A percentile compares a stretch with the other conserved stretches of the same genome.
These are phyloP conservation scores for Myxozyma neglecta DNA, from an alignment of 805 yeast species.

Conservation along the genomic window DNA sequence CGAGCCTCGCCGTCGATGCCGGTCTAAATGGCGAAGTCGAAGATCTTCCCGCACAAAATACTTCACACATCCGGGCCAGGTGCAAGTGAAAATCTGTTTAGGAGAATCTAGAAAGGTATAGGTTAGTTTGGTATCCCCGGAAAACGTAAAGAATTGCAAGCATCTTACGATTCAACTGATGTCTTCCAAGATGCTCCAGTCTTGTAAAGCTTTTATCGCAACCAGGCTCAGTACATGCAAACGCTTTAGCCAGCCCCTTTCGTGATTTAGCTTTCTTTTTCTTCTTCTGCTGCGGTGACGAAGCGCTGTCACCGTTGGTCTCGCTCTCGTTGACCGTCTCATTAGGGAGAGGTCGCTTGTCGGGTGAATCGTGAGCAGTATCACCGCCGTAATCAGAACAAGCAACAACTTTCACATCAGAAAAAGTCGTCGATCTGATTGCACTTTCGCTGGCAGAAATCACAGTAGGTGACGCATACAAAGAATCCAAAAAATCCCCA, in stretches of 20 bases:
- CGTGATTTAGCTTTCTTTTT: slow-evolving; percentile 30
- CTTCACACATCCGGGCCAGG: slow-evolving; percentile 40
- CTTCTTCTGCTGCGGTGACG: not conserved
- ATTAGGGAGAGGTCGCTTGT: not conserved
- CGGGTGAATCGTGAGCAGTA: not conserved
- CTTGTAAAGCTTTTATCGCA: slow-evolving; percentile 36
- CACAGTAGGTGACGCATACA: not conserved
- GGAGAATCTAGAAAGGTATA: slow-evolving; percentile 34
- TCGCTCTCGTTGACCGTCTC: not conserved
- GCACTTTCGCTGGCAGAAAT: not conserved
- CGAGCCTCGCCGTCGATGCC: slow-evolving; percentile 35
- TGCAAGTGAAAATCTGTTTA: slow-evolving; percentile 40
- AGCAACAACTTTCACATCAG: not conserved
- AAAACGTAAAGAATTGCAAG: not conserved
- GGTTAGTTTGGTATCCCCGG: not conserved
- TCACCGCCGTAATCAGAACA: not conserved
- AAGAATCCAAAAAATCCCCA: not conserved
- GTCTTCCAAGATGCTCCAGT: slow-evolving; percentile 36
- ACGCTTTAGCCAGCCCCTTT: slow-evolving; percentile 37
- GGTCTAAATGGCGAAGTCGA: slow-evolving; percentile 39
- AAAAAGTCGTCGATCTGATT: not conserved
- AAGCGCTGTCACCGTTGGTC: not conserved
- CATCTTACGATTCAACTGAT: slow-evolving; percentile 36
- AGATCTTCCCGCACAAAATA: slow-evolving; percentile 43
- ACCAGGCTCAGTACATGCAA: slow-evolving; percentile 35